These are phyloP conservation scores for Monilinia laxa DNA, from an alignment of 2,329 filamentous ascomycete species.

Conservation along the genomic window DNA sequence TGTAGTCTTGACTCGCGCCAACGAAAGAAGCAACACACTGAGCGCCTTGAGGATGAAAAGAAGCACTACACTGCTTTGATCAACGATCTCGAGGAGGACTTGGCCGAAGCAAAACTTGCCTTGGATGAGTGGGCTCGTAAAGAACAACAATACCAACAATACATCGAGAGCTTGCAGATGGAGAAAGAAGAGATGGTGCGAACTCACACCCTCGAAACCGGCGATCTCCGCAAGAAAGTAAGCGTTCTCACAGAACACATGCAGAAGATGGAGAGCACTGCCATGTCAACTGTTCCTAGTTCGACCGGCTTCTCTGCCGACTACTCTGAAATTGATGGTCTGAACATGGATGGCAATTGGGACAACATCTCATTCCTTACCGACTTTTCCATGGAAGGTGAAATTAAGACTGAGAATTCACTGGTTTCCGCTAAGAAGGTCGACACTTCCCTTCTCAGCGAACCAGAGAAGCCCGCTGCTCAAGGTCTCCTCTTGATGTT, in stretches of 20 bases:
- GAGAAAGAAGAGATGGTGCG: conserved; percentile 93
- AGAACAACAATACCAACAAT: conserved; percentile 71
- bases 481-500: conserved; percentile 91
- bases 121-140: conserved; percentile 70
- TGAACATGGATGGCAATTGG: conserved; percentile 80
- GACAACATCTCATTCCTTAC: conserved; percentile 77
- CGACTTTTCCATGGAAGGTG: conserved; percentile 63
- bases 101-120: conserved; percentile 66
- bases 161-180: conserved; percentile 72
- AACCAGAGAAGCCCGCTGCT: conserved; percentile 64
- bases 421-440: conserved; percentile 55
- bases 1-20: conserved; percentile 88
- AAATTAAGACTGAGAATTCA: conserved; percentile 58
- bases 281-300: conserved; percentile 52
- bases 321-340: conserved; percentile 79
- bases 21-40: conserved; percentile 97
- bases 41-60: conserved; percentile 95
- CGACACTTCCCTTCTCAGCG: conserved; percentile 47
- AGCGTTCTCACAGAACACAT: conserved; percentile 73
- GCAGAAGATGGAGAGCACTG: conserved; percentile 66
- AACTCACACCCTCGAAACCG: conserved; percentile 83
- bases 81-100: conserved; percentile 73
- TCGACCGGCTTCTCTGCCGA: conserved; percentile 65
- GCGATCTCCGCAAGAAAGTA: conserved; percentile 90
- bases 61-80: conserved; percentile 82